phyloP scores from a whole-genome alignment of 345 rosid genomes.

The Citrus medica region DNA sequence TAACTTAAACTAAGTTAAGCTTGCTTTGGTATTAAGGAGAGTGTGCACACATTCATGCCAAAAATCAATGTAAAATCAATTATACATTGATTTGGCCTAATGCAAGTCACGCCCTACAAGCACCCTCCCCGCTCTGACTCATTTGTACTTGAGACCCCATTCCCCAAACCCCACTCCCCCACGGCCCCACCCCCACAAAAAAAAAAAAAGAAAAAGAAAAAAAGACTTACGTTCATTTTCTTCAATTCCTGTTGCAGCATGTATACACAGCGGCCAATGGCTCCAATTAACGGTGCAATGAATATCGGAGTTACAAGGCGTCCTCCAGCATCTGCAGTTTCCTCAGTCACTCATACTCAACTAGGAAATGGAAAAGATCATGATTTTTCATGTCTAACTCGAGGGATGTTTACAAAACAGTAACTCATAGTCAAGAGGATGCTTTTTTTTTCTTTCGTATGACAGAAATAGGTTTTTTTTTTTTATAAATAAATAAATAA shows the following conservation, averaged over 20 bases:
- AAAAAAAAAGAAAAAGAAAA: not conserved
- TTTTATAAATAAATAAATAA: no score
- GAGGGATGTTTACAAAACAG: constrained; percentile 39
- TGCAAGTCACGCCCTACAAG: not conserved
- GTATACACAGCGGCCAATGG: constrained; percentile 18
- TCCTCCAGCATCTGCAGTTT: constrained; percentile 16
- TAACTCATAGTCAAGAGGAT: not conserved
- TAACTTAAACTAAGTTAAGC: not conserved
- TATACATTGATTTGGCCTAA: not conserved
- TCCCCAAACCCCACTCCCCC: no score
- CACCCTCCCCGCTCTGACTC: no score
- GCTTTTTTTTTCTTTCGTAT: not conserved
- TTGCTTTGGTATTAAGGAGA: not conserved
- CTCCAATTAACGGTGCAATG: constrained; percentile 24
- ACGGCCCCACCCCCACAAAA: not conserved
- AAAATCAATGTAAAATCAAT: not conserved
- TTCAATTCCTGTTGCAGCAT: constrained; percentile 24
- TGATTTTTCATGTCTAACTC: constrained; percentile 46
- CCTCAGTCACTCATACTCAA: constrained; percentile 26
- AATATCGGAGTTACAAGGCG: constrained; percentile 16
- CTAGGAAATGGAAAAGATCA: constrained; percentile 38
- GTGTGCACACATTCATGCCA: not conserved
- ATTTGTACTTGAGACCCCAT: not conserved
- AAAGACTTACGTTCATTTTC: not conserved
- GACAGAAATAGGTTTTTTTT: not conserved